Conservation (phyloP, 1,284 basidiomycete species). For the Puccinia hordei region DNA sequence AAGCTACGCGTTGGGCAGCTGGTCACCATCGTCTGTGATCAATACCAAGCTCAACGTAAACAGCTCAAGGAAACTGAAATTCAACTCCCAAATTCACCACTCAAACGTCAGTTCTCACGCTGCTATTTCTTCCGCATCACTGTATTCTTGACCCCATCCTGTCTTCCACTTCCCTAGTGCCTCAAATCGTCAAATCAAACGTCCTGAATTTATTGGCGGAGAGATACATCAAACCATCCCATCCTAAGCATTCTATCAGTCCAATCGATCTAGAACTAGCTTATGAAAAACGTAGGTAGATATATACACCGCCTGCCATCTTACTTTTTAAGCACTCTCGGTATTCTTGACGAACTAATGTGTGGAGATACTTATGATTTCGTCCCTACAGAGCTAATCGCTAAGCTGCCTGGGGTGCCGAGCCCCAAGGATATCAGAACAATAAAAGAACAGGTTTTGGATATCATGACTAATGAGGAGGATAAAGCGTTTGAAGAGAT, state of each 20-base stretch:
- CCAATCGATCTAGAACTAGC: slow-evolving; percentile 30
- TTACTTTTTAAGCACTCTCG: background rate
- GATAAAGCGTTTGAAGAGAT: slow-evolving; percentile 23
- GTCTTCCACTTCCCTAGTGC: background rate
- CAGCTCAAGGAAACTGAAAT: slow-evolving; percentile 15
- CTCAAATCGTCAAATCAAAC: slow-evolving; percentile 41
- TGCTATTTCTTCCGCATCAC: background rate
- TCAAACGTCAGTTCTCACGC: slow-evolving; percentile 12
- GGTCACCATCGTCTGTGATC: slow-evolving; percentile 30
- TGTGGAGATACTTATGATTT: background rate
- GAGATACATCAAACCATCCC: slow-evolving; percentile 30
- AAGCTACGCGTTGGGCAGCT: slow-evolving; percentile 35
- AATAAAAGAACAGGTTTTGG: slow-evolving; percentile 18
- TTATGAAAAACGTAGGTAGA: slow-evolving; percentile 40
- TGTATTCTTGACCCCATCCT: background rate
- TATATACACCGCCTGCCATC: background rate
- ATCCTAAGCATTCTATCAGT: slow-evolving; percentile 32
- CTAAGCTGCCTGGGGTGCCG: slow-evolving; percentile 33
- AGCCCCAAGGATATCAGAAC: slow-evolving; percentile 31
- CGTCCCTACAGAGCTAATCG: slow-evolving; percentile 23
- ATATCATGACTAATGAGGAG: background rate
- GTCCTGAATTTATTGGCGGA: slow-evolving; percentile 38
- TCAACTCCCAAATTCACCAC: background rate
- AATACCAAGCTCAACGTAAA: slow-evolving; percentile 25
- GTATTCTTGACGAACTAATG: background rate